These are phyloP conservation scores for Ambrosiella beaveri DNA, from an alignment of 2,329 filamentous ascomycete species.

Conservation along the genomic window DNA sequence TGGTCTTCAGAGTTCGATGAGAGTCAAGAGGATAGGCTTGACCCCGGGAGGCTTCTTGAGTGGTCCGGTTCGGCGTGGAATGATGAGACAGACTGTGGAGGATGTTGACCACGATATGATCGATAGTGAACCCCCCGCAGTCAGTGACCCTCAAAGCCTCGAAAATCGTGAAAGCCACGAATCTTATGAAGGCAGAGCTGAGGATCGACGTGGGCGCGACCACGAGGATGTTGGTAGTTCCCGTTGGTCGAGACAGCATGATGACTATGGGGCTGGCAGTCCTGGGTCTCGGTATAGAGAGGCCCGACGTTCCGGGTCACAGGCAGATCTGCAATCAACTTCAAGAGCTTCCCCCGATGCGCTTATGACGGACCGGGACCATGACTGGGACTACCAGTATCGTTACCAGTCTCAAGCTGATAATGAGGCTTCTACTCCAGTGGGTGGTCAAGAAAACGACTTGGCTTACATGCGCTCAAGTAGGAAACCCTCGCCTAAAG, in stretches of 20 bases:
- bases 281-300: constrained; percentile 31
- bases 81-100: constrained; percentile 50
- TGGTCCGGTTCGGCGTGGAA: constrained; percentile 60
- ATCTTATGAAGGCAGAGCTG: neutral
- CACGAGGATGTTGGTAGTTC: constrained; percentile 19
- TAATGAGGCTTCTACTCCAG: constrained; percentile 20
- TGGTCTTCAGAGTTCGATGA: constrained; percentile 54
- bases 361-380: neutral
- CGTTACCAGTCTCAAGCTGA: neutral
- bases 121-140: constrained; percentile 22
- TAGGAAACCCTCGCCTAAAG: constrained; percentile 5
- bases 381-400: neutral
- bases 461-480: constrained; percentile 41
- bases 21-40: constrained; percentile 61
- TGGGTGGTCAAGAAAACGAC: constrained; percentile 74
- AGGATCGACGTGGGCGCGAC: too few species aligned
- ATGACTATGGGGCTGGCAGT: constrained; percentile 40
- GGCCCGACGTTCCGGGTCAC: neutral
- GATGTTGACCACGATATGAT: constrained; percentile 29
- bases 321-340: neutral
- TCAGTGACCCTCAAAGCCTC: constrained; percentile 22
- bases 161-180: constrained; percentile 26
- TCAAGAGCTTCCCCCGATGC: constrained; percentile 18
- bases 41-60: constrained; percentile 62
- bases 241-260: constrained; percentile 22